Evolutionary conservation across 2,329 filamentous ascomycete genomes (phyloP).

Genomic region (Colletotrichum sp.): DNA sequence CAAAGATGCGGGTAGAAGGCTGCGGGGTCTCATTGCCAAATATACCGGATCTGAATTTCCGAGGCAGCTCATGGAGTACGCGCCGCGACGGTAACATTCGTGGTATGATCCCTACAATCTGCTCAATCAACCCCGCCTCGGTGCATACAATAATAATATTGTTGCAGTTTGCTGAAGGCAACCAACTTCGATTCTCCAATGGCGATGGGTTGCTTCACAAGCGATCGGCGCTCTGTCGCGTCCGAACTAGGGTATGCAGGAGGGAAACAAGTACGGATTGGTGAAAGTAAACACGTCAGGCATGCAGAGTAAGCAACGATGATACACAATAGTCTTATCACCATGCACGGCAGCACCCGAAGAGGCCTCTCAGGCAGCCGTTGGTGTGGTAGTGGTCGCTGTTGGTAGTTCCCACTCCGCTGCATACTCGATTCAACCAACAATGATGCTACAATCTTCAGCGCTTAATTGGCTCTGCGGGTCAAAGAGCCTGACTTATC

Average conservation of each 20-base stretch:
- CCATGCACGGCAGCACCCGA: neutral
- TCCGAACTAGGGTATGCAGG: neutral
- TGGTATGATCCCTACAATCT: neutral
- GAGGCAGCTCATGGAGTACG: fast-evolving
- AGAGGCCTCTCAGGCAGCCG: neutral
- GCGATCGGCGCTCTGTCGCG: neutral
- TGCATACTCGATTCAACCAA: neutral
- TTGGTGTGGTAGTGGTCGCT: neutral
- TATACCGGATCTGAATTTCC: neutral
- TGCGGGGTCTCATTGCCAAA: fast-evolving
- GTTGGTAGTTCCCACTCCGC: neutral
- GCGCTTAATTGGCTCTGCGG: no score
- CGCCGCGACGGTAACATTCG: neutral
- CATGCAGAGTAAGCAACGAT: neutral
- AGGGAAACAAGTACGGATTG: fast-evolving
- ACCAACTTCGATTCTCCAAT: neutral
- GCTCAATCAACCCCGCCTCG: neutral
- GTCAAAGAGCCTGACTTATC: no score
- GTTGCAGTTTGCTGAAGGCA: neutral
- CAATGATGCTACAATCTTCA: no score
- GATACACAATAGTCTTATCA: neutral
- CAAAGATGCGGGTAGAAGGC: neutral
- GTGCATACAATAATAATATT: fast-evolving
- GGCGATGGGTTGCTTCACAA: neutral
- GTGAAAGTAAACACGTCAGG: neutral